Evolutionary conservation across 768 basidiomycete species (phyloP).

Genomic region (Trametes sanguinea): DNA sequence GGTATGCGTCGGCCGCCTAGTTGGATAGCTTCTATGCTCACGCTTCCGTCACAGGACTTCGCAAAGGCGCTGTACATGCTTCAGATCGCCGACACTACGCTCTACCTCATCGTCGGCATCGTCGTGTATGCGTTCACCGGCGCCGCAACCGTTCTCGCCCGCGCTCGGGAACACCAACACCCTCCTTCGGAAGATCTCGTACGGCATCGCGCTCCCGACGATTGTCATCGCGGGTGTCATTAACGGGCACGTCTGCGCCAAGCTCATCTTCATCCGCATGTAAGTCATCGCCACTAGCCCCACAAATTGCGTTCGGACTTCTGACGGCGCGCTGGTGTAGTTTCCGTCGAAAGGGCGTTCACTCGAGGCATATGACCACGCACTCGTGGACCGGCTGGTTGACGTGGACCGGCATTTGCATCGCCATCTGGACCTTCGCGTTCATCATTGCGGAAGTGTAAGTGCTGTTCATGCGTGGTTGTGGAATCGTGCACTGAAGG

Average conservation of each 20-base stretch:
- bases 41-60: conserved; percentile 25
- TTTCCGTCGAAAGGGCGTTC: conserved; percentile 30
- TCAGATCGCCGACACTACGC: conserved; percentile 33
- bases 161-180: conserved; percentile 34
- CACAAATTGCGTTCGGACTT: too few relatives aligned
- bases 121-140: conserved; percentile 34
- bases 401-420: conserved; percentile 33
- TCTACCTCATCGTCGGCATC: conserved; percentile 34
- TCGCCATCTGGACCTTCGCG: conserved; percentile 29
- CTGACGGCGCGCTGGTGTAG: conserved; percentile 7
- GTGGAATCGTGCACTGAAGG: neutral
- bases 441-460: conserved; percentile 36
- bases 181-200: conserved; percentile 30
- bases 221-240: conserved; percentile 36
- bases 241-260: conserved; percentile 36
- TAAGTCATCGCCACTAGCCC: neutral
- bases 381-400: conserved; percentile 32
- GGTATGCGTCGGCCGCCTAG: conserved; percentile 3
- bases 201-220: conserved; percentile 35
- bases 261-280: conserved; percentile 33
- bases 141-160: conserved; percentile 30
- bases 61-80: conserved; percentile 33
- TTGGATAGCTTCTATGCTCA: neutral
- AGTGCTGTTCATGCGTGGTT: neutral
- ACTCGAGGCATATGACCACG: conserved; percentile 32